phyloP scores from a whole-genome alignment of 2,329 filamentous ascomycete genomes.

The Grosmannia clavigera region DNA sequence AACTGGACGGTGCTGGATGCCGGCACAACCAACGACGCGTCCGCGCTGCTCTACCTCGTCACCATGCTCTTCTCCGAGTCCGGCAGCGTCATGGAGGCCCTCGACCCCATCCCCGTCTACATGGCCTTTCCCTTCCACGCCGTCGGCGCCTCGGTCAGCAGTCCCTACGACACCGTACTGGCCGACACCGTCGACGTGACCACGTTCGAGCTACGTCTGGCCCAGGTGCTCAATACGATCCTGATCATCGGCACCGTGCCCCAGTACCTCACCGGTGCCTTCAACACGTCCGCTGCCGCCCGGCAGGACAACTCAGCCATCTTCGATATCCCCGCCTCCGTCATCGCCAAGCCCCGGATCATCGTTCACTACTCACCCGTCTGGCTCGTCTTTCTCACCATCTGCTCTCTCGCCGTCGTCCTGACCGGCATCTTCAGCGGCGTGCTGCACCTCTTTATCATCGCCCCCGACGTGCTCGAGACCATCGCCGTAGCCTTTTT shows the following conservation, averaged over 20 bases:
- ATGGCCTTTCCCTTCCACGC: conserved; percentile 2
- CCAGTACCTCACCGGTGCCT: not conserved
- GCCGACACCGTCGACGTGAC: not conserved
- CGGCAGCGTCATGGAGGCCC: not conserved
- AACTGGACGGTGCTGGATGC: not conserved
- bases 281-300: not conserved
- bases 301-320: not conserved
- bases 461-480: conserved; percentile 7
- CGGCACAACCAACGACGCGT: not conserved
- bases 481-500: conserved; percentile 3
- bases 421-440: not conserved
- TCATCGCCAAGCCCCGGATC: not conserved
- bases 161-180: not conserved
- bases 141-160: not conserved
- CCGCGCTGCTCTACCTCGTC: not conserved
- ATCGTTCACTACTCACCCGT: conserved; percentile 1
- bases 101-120: conserved; percentile 3
- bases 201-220: conserved; percentile 2
- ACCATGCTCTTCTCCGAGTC: conserved; percentile 1
- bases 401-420: not conserved
- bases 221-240: conserved; percentile 8
- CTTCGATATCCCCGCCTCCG: not conserved
- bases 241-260: not conserved
- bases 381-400: conserved; percentile 4
- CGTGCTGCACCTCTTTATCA: not conserved